Conservation (phyloP, 2,329 filamentous ascomycete species). For the Dryadomyces quercus-mongolicae region DNA sequence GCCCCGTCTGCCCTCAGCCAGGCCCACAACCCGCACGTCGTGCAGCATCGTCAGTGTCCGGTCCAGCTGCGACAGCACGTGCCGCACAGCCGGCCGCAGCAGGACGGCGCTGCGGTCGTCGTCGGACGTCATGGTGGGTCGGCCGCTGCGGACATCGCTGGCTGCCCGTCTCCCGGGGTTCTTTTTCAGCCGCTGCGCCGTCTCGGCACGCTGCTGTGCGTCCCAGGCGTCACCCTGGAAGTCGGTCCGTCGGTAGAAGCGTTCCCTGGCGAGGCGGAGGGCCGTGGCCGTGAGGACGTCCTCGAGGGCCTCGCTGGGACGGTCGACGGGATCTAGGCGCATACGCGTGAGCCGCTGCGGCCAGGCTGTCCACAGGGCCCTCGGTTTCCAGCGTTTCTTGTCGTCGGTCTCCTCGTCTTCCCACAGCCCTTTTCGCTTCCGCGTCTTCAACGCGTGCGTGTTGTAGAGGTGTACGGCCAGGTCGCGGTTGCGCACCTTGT, state of each 20-base stretch:
- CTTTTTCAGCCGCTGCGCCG: not conserved
- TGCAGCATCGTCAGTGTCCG: conserved; percentile 58
- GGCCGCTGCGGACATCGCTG: not conserved
- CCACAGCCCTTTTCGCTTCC: not conserved
- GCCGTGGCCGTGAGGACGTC: conserved; percentile 58
- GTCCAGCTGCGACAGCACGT: conserved; percentile 60
- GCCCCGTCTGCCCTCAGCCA: conserved; percentile 12
- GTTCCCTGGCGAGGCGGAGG: conserved; percentile 54
- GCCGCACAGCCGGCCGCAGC: conserved; percentile 56
- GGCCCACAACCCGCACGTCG: conserved; percentile 45
- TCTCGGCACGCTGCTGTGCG: not conserved
- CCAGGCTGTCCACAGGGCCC: conserved; percentile 73
- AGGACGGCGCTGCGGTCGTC: conserved; percentile 55
- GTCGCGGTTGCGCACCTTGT: conserved; percentile 51
- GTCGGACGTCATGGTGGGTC: conserved; percentile 49
- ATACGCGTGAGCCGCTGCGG: conserved; percentile 39
- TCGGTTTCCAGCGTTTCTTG: conserved; percentile 31
- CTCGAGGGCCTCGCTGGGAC: conserved; percentile 31
- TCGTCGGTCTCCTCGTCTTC: not conserved
- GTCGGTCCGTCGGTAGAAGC: conserved; percentile 26
- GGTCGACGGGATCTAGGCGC: not conserved
- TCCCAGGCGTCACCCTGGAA: not conserved
- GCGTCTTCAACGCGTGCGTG: conserved; percentile 47
- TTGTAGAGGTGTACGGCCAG: conserved; percentile 71
- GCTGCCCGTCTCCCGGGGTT: not conserved